Evolutionary conservation across 306 rosid species (phyloP).

Genomic region (Acacia crassicarpa): DNA sequence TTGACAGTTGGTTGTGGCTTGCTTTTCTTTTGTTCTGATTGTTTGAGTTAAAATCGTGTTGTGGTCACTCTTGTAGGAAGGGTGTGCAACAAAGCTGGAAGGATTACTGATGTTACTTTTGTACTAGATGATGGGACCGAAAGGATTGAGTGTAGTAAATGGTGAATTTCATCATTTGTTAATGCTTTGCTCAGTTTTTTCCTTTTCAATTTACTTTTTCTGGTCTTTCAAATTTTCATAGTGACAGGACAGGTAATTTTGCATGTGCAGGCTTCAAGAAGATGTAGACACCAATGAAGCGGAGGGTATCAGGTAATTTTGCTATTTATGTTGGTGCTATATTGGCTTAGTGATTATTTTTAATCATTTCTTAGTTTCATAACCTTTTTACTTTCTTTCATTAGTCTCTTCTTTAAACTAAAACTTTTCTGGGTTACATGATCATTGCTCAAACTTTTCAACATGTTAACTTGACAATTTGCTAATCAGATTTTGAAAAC

Average conservation of each 20-base stretch:
- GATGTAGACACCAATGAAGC: conserved; percentile 64
- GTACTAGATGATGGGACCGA: conserved; percentile 90
- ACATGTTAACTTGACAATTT: background rate
- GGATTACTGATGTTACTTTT: conserved; percentile 70
- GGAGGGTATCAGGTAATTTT: conserved; percentile 3
- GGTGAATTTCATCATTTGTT: conserved; percentile 50
- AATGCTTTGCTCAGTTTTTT: background rate
- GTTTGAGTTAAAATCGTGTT: conserved; percentile 24
- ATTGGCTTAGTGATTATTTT: background rate
- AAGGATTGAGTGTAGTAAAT: conserved; percentile 72
- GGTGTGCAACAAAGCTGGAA: conserved; percentile 58
- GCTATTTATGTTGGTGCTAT: too few relatives aligned
- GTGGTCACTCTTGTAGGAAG: conserved; percentile 81
- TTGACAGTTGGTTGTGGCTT: conserved; percentile 24
- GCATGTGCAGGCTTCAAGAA: conserved; percentile 63
- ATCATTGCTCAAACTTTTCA: conserved; percentile 1
- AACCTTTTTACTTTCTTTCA: background rate
- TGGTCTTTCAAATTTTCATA: background rate
- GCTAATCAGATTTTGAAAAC: background rate
- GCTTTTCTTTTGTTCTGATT: background rate
- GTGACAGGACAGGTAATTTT: conserved; percentile 24
- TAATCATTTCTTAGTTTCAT: background rate
- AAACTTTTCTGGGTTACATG: background rate
- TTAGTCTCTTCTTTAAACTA: background rate
- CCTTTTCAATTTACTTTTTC: background rate